Evolutionary conservation across 1,284 basidiomycete species (phyloP).

Genomic region (Pyrrhoderma noxium): DNA sequence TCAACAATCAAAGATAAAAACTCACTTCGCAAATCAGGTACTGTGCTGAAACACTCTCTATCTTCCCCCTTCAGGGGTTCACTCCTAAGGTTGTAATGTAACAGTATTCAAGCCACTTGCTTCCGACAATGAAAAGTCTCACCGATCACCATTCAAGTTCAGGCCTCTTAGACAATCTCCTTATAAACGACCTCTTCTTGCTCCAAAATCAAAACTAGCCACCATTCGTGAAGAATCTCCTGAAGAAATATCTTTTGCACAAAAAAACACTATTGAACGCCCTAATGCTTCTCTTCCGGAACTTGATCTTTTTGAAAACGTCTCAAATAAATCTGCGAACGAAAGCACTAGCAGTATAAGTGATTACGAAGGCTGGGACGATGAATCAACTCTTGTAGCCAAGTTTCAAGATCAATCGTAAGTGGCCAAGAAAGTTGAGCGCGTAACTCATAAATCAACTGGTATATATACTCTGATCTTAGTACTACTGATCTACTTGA

Average conservation of each 20-base stretch:
- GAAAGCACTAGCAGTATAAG: constrained; percentile 10
- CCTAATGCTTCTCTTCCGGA: not conserved
- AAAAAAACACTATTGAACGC: constrained; percentile 5
- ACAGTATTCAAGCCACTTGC: constrained; percentile 11
- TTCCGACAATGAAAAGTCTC: constrained; percentile 2
- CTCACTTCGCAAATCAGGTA: constrained; percentile 9
- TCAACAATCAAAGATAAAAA: constrained; percentile 1
- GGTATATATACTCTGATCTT: constrained; percentile 7
- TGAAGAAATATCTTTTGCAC: not conserved
- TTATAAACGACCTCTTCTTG: constrained; percentile 13
- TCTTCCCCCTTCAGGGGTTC: too few relatives aligned
- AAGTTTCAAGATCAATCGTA: constrained; percentile 39
- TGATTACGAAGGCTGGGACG: constrained; percentile 37
- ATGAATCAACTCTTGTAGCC: constrained; percentile 48
- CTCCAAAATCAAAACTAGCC: constrained; percentile 6
- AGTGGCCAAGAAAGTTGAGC: constrained; percentile 16
- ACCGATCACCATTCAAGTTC: constrained; percentile 9
- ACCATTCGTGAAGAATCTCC: constrained; percentile 17
- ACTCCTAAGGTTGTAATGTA: too few relatives aligned
- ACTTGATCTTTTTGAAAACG: constrained; percentile 1
- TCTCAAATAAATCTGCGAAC: constrained; percentile 3
- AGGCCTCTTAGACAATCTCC: constrained; percentile 12
- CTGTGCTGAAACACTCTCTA: not conserved
- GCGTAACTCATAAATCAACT: not conserved
- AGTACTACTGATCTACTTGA: constrained; percentile 19